Evolutionary conservation across 768 basidiomycete species (phyloP), one percentile per base, ranked within the genome.

Genomic region (Cystobasidium ongulense): DNA sequence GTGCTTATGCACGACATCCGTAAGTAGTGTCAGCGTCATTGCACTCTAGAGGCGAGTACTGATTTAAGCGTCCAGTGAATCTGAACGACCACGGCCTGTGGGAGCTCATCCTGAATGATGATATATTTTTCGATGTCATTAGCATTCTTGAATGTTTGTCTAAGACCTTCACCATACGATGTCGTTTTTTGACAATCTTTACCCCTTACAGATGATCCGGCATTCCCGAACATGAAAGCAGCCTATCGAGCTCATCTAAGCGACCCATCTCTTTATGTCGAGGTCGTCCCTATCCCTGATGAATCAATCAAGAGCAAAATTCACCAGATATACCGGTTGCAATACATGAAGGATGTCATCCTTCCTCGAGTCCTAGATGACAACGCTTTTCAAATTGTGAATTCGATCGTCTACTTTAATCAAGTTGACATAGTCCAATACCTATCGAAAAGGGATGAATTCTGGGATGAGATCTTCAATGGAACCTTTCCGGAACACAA

Each of bases 341-440:
- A 92, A 79, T 98, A 92, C 82, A 88, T 99, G 79, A 98, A 97
- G 81, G 96, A 99, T 80, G 95, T 99, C 73, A 92, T 99, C 50
- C 89, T 99, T 62, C 92, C 93, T 0, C 89, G 96, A 21, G 88
- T 89, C 0, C 86, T 97, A 62, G 96, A 99, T 78, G 96, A 99
- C 81, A 89, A 91, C 1, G 97, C 94, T 0, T 95, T 97, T 85
- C 92, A 92, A 79, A 91, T 96, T 78, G 86, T 98, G 79, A 97
- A 93, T 82, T 93, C 92, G 1, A 91, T 91, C 82, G 92, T 99
- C 81, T 92, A 97, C 80, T 98, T 94, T 86, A 96, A 98, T 82
- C 95, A 99, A 81, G 92, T 95, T 78, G 96, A 99, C 82, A 97
- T 99, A 79, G 93, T 99, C 79, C 87, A 85, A 62, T 88, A 95